These are phyloP conservation scores for Xerocomellus amylosporus DNA, from an alignment of 768 basidiomycete species.

Conservation along the genomic window DNA sequence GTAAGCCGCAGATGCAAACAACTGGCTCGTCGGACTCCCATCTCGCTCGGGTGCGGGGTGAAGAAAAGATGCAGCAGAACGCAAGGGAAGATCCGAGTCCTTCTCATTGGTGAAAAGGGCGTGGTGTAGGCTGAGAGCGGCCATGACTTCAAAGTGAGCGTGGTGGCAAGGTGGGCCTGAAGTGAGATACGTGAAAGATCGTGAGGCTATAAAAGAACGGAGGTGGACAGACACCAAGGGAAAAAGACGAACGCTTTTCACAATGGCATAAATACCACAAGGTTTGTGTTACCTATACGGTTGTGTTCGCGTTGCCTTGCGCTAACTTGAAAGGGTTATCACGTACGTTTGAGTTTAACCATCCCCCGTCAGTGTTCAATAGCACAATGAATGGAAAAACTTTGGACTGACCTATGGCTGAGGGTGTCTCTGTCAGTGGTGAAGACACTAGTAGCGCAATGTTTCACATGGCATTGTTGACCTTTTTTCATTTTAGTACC, in stretches of 20 bases:
- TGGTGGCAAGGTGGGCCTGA: conserved; percentile 9
- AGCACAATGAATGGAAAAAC: background rate
- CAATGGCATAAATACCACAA: conserved; percentile 14
- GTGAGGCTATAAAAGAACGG: conserved; percentile 12
- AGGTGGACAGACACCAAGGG: conserved; percentile 7
- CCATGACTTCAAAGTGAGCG: conserved; percentile 42
- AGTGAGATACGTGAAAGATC: conserved; percentile 7
- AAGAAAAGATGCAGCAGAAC: conserved; percentile 23
- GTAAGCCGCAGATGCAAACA: conserved; percentile 30
- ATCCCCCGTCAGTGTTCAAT: background rate
- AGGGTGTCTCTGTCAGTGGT: background rate
- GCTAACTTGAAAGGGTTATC: conserved; percentile 12
- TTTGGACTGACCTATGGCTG: conserved; percentile 12
- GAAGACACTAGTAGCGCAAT: background rate
- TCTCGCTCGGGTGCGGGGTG: conserved; percentile 12
- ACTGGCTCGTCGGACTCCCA: conserved; percentile 11
- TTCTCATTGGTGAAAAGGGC: conserved; percentile 43
- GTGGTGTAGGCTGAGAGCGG: conserved; percentile 58
- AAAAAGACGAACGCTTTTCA: conserved; percentile 13
- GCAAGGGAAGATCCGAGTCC: conserved; percentile 13
- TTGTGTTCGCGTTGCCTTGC: conserved; percentile 5
- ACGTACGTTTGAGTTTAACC: conserved; percentile 1
- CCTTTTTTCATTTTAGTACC: conserved; percentile 15
- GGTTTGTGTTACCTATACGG: background rate
- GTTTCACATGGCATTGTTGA: conserved; percentile 7